These are phyloP conservation scores for Apiotrichum porosum DNA, from an alignment of 1,284 basidiomycete species.

Conservation along the genomic window DNA sequence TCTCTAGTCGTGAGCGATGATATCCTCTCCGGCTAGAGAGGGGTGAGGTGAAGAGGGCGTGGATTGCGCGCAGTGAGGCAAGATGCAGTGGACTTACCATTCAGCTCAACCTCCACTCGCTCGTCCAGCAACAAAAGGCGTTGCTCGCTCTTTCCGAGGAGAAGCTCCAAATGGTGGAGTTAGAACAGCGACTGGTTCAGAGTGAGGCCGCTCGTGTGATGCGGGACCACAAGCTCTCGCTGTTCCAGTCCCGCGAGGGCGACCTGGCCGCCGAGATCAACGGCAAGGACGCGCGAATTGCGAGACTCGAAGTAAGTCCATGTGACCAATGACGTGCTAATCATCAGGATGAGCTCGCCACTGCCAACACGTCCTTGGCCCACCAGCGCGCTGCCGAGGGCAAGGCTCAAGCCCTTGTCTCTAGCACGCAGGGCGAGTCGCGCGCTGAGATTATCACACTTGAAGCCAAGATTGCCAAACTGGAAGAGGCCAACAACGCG, in stretches of 20 bases:
- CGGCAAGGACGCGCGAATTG: constrained; percentile 24
- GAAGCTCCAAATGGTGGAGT: constrained; percentile 34
- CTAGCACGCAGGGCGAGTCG: constrained; percentile 10
- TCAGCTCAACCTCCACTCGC: constrained; percentile 33
- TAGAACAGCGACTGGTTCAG: constrained; percentile 31
- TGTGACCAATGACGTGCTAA: not conserved
- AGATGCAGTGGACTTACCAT: not conserved
- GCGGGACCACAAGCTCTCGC: constrained; percentile 38
- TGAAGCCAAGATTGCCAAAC: constrained; percentile 19
- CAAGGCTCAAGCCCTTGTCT: constrained; percentile 14
- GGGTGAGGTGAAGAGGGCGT: too few species aligned
- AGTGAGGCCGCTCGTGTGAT: constrained; percentile 33
- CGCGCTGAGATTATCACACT: constrained; percentile 18
- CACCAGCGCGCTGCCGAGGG: constrained; percentile 25
- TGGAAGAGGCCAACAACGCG: constrained; percentile 18
- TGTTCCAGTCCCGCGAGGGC: constrained; percentile 32
- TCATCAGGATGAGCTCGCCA: constrained; percentile 16
- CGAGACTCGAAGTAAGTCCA: constrained; percentile 31
- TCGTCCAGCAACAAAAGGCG: constrained; percentile 35
- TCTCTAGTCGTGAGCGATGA: too few species aligned
- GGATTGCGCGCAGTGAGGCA: too few species aligned
- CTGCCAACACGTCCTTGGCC: constrained; percentile 30
- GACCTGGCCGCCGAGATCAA: constrained; percentile 26
- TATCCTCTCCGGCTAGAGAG: too few species aligned
- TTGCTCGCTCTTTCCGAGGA: constrained; percentile 36